Base-by-base conservation (phyloP, 2,329 filamentous ascomycete genomes). In the Thelonectria olida region DNA sequence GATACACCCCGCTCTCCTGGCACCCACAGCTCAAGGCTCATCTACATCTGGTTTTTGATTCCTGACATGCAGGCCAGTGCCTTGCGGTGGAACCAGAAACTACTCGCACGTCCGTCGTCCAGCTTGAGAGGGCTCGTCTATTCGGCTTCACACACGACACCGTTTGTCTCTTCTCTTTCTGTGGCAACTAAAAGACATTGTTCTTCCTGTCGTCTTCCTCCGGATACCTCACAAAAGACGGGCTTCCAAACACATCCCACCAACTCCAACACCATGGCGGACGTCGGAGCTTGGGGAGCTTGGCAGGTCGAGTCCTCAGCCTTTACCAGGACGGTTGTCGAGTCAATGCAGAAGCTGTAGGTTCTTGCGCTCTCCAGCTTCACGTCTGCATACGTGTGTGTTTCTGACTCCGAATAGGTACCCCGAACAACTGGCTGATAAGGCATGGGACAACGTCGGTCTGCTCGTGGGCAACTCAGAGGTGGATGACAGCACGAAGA, bases 391-490 rank as follows among this genome's bases (percentile, higher is more conserved):
- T 9, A 15, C 5, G n/a, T n/a, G n/a, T 23, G 27, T n/a, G 27
- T 45, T 31, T 31, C 54, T 64, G 19, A 61, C 22, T n/a, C 17
- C 7, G 47, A 34, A 4, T 10, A 96, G 93, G 61, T 99, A 97
- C 75, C 96, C 96, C 0, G 92, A 96, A 74, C 88, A 88, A 62
- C 83, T 97, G 41, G 96, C 96, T 9, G 96, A 98, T 74, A 90
- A 90, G 69, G 89, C 91, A 67, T 99, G 94, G 85, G 96, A 99
- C 76, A 99, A 99, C 74, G 97, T 96, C n/a, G 96, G 96, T 50
- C 85, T 97, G 53, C 84, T 97, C 50, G 71, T 84, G 54, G 78
- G 79, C 63, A 81, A 82, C 68, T 75, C 80, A n/a, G 71, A 75
- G 23, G 51, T 72, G 15, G 73, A 77, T 58, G 60, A 66, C 12